Base-by-base conservation (phyloP, 768 basidiomycete species). In the Dictyophora rubrovolvata region DNA sequence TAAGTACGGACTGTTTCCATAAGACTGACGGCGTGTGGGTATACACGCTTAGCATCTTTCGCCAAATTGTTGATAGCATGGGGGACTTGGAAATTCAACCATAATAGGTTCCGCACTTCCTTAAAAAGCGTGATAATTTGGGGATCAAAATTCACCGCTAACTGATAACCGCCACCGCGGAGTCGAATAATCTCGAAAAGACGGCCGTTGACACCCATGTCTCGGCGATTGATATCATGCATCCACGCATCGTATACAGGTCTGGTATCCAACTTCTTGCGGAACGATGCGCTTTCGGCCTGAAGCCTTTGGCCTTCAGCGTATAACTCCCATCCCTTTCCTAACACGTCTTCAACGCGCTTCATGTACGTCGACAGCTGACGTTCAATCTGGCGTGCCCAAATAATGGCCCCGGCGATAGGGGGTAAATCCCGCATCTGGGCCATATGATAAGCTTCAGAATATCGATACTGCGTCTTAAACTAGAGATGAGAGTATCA, bases 1-100 rank as follows among this genome's bases (percentile, higher is more conserved):
- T 99, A 98, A 28, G 93, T 97, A 69, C 94, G 77, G n/a, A 98
- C 93, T 0, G 93, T 95, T 77, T 99, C 96, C 95, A 98, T 98
- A 71, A 93, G 72, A 67, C 90, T 93, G 64, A 98, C 95, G 1
- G 96, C 96, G 75, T 97, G 93, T 0, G 94, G 94, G 69, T 99
- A 99, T 61, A 98, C 94, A 65, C 93, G 77, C 77, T 96, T 97
- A 61, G 96, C 96, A 65, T 99, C 95, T 75, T 97, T 99, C 36
- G 96, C 96, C 83, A 96, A 88, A 69, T 94, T 96, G 65, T 86
- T 87, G 63, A 90, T 92, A 55, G 88, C 84, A 74, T 97, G 93
- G 21, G 93, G 95, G 1, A 98, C 93, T 68, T 88, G 86, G 74
- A 95, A 98, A 61, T 89, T 89, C 62, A 98, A 79, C 95, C 95